A percentile compares a stretch with the other conserved stretches of the same genome.
These are phyloP conservation scores for Claviceps arundinis DNA, from an alignment of 2,329 filamentous ascomycete species.

Conservation along the genomic window DNA sequence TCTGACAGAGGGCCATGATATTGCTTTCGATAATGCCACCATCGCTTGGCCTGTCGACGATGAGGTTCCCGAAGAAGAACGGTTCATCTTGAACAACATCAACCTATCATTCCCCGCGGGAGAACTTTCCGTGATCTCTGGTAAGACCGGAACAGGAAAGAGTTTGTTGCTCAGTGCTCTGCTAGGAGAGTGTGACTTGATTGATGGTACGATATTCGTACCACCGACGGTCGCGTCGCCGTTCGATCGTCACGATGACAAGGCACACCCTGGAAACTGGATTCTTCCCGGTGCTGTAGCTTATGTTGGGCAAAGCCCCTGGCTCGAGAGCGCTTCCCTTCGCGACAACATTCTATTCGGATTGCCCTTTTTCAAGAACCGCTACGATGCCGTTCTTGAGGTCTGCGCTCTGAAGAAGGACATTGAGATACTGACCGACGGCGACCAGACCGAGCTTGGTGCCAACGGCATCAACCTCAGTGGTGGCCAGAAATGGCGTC, in stretches of 20 bases:
- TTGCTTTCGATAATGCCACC: conserved; percentile 53
- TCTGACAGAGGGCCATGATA: conserved; percentile 40
- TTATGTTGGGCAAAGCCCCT: conserved; percentile 68
- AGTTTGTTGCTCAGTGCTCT: conserved; percentile 61
- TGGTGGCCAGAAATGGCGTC: conserved; percentile 72
- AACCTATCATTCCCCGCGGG: conserved; percentile 53
- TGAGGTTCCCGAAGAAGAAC: conserved; percentile 39
- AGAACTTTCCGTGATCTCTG: conserved; percentile 61
- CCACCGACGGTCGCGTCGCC: conserved; percentile 33
- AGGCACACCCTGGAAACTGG: conserved; percentile 54
- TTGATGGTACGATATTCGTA: conserved; percentile 47
- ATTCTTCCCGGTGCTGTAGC: conserved; percentile 56
- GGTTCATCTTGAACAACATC: conserved; percentile 53
- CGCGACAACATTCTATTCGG: conserved; percentile 70
- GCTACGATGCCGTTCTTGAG: conserved; percentile 57
- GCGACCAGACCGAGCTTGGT: conserved; percentile 69
- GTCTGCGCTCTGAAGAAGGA: conserved; percentile 67
- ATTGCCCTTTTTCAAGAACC: conserved; percentile 51
- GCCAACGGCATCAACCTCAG: conserved; percentile 76
- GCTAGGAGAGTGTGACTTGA: conserved; percentile 60
- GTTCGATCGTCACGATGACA: conserved; percentile 43
- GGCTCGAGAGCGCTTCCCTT: conserved; percentile 74
- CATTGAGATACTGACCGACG: conserved; percentile 60
- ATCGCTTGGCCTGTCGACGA: conserved; percentile 64
- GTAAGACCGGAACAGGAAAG: conserved; percentile 68